Evolutionary conservation across 176 grass and related monocot species (phyloP).

Genomic region (Dactylis glomerata): DNA sequence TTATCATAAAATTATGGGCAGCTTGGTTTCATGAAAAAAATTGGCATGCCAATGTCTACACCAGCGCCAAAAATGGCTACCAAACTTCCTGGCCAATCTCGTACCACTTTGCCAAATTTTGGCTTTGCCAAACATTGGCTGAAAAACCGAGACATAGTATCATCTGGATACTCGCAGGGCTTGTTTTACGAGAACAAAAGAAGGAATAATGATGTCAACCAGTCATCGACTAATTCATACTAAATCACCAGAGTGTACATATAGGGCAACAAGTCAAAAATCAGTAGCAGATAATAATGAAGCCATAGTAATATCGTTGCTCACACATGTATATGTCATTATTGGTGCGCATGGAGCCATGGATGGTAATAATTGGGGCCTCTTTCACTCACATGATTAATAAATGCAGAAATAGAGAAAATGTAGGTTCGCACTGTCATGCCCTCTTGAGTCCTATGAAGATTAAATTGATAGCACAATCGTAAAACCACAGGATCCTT

Average conservation of each 20-base stretch:
- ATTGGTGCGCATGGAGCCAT: too few species aligned
- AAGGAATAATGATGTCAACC: not conserved
- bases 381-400: too few species aligned
- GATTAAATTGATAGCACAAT: not conserved
- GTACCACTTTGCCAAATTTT: not conserved
- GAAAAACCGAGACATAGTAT: not conserved
- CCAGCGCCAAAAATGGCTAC: not conserved
- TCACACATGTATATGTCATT: too few species aligned
- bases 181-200: not conserved
- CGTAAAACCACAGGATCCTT: not conserved
- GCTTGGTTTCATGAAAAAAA: not conserved
- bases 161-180: not conserved
- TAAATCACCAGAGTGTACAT: not conserved
- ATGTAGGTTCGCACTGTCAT: not conserved
- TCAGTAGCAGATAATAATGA: too few species aligned
- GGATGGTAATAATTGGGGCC: too few species aligned
- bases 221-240: not conserved
- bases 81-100: not conserved
- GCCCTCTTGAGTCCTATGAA: not conserved
- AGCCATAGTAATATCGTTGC: too few species aligned
- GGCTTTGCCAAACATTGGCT: not conserved
- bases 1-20: not conserved
- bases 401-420: too few species aligned
- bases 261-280: too few species aligned
- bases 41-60: not conserved